Base-by-base conservation (phyloP, 768 basidiomycete genomes). In the Pleurotus salmoneostramineus region DNA sequence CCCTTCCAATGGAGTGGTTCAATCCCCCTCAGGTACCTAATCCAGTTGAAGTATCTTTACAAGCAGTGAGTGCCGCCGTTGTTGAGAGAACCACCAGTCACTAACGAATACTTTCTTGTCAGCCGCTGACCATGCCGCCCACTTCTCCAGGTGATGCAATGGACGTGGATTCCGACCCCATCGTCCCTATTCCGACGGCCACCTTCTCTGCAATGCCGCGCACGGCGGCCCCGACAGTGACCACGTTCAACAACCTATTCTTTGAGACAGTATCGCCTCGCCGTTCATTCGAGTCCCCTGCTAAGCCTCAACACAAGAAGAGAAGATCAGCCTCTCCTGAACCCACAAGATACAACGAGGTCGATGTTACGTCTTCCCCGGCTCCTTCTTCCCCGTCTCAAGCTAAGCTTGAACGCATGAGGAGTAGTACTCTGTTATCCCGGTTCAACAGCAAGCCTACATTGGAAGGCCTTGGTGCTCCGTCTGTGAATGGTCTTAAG, bases 1-100 rank as follows among this genome's bases (percentile, higher is more conserved):
- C 81, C 3, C 68, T 91, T 56, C 89, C 90, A 21, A 63, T 69
- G 0, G 83, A 88, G 64, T 91, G 89, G 88, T 69, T 78, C 54
- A 47, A 73, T 66, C 57, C 67, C 10, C 50, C 66, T 50, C 65
- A 60, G 45, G 46, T 47, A 51, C n/a, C 40, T 52, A 47, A 34
- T 35, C 21, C 56, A 10, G 42, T 45, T 47, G 56, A 46, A 33
- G 33, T 27, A 21, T 12, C 32, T 32, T 17, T 40, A 8, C 52
- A 43, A n/a, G 40, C 52, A 42, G 52, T 55, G 40, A 31, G 52
- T 55, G 14, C 59, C 56, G 14, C 50, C 34, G 33, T 45, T 60
- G 55, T 10, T 14, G 51, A 14, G 6, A 21, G 34, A 4, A 12
- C 31, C 47, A 48, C 48, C 40, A 59, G 44, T 60, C 54, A 8